A percentile compares a stretch with the other conserved stretches of the same genome.
These are phyloP conservation scores for Populus tremula DNA, from an alignment of 345 rosid species.

Conservation along the genomic window DNA sequence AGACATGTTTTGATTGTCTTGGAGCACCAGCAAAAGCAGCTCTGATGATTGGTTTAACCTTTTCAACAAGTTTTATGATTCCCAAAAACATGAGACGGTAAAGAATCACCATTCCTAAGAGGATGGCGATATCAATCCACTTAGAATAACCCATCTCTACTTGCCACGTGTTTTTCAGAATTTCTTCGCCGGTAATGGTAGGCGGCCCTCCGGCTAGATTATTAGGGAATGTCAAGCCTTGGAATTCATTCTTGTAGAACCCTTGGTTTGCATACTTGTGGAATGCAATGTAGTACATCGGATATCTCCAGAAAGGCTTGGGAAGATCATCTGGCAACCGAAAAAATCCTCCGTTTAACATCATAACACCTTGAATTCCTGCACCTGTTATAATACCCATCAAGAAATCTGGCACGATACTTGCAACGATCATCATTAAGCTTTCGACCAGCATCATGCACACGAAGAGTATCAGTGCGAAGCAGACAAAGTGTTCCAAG, in stretches of 20 bases:
- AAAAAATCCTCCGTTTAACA: constrained; percentile 47
- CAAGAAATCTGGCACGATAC: constrained; percentile 49
- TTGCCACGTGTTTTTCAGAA: constrained; percentile 26
- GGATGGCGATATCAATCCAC: constrained; percentile 28
- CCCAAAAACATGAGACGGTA: constrained; percentile 27
- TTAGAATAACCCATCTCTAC: constrained; percentile 31
- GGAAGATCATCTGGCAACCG: constrained; percentile 45
- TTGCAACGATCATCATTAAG: constrained; percentile 57
- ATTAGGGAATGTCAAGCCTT: constrained; percentile 19
- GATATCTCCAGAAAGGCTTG: constrained; percentile 43
- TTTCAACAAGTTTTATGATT: constrained; percentile 18
- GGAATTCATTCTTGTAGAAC: constrained; percentile 36
- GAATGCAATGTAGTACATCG: constrained; percentile 42
- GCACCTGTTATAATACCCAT: constrained; percentile 57
- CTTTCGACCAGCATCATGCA: constrained; percentile 55
- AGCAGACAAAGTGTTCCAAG: constrained; percentile 35
- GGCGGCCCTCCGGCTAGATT: constrained; percentile 13
- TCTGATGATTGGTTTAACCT: constrained; percentile 6
- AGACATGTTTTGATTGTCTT: not conserved
- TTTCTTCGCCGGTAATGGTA: constrained; percentile 21
- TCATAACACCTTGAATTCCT: constrained; percentile 52
- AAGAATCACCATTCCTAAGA: constrained; percentile 27
- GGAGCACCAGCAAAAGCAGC: not conserved
- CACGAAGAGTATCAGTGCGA: constrained; percentile 23
- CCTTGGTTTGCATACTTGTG: constrained; percentile 34